phyloP scores from a whole-genome alignment of 306 rosid genomes.

The Dryas octopetala region DNA sequence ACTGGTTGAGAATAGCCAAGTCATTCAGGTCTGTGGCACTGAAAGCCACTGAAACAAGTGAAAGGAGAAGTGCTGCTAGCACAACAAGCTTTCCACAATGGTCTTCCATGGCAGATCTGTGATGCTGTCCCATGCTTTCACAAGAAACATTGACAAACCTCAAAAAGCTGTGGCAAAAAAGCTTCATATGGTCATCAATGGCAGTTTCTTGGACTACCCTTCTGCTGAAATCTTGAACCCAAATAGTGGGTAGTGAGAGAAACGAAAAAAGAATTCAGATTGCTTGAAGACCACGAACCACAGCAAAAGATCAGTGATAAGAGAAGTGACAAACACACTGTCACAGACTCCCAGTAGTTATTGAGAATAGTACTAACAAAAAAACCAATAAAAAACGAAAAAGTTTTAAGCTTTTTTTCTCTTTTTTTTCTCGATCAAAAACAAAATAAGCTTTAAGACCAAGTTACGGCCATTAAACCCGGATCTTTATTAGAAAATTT shows the following conservation, averaged over 20 bases:
- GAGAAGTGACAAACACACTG: neutral
- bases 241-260: neutral
- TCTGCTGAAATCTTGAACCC: constrained; percentile 2
- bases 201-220: constrained; percentile 23
- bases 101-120: constrained; percentile 44
- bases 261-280: neutral
- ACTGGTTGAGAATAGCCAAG: constrained; percentile 50
- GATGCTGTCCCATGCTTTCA: constrained; percentile 27
- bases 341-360: neutral
- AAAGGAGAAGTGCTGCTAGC: constrained; percentile 19
- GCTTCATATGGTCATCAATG: constrained; percentile 29
- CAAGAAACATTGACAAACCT: constrained; percentile 17
- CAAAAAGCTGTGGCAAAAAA: constrained; percentile 17
- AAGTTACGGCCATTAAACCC: constrained; percentile 12
- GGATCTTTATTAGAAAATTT: neutral
- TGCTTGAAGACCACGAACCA: neutral
- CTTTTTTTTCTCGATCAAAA: neutral
- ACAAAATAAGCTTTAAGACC: constrained; percentile 6
- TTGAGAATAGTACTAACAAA: neutral
- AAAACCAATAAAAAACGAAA: neutral
- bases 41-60: constrained; percentile 28
- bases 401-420: neutral
- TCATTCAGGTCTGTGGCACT: constrained; percentile 64
- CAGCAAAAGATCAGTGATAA: neutral
- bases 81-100: constrained; percentile 21